Percentiles rank a stretch among this genome's conserved stretches.
These are phyloP conservation scores for Fraxinus anomala DNA, from an alignment of 257 asterid species.

Conservation along the genomic window DNA sequence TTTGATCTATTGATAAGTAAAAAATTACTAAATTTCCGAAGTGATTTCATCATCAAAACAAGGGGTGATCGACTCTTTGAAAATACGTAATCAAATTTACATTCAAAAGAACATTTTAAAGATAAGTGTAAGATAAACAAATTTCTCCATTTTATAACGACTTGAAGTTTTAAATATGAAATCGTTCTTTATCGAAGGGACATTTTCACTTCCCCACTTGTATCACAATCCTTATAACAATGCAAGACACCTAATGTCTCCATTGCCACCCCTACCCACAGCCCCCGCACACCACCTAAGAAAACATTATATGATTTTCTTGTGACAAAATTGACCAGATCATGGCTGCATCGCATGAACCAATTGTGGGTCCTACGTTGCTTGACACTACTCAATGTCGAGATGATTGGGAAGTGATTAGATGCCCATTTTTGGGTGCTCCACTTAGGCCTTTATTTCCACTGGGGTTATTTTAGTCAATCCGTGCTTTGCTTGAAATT, in stretches of 20 bases:
- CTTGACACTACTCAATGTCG: slow-evolving; percentile 35
- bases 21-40: too few species aligned
- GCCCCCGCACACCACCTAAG: not conserved
- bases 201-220: not conserved
- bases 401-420: slow-evolving; percentile 61
- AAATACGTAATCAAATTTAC: too few species aligned
- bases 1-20: too few species aligned
- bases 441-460: slow-evolving; percentile 26
- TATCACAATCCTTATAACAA: not conserved
- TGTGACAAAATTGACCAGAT: slow-evolving; percentile 25
- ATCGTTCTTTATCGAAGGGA: not conserved
- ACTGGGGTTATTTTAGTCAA: not conserved
- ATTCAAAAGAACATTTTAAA: too few species aligned
- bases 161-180: too few species aligned
- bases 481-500: not conserved
- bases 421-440: slow-evolving; percentile 62
- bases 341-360: slow-evolving; percentile 29
- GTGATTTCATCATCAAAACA: too few species aligned
- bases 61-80: too few species aligned
- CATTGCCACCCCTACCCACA: not conserved
- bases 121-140: too few species aligned
- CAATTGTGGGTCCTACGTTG: slow-evolving; percentile 28
- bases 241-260: not conserved
- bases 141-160: too few species aligned
- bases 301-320: not conserved